phyloP scores from a whole-genome alignment of 2,329 filamentous ascomycete genomes.

The Neonectria punicea region DNA sequence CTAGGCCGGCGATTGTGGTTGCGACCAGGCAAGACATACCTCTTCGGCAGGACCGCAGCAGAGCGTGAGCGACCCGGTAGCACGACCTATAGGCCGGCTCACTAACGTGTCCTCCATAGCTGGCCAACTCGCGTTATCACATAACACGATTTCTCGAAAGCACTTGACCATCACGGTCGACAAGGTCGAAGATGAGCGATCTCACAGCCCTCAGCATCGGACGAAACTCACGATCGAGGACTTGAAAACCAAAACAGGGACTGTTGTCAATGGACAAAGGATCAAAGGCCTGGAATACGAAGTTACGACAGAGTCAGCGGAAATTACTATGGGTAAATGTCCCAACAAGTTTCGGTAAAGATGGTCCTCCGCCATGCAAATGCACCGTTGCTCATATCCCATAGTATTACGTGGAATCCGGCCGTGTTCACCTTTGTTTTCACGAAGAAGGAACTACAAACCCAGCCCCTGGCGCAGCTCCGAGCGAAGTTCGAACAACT shows the following conservation, averaged over 20 bases:
- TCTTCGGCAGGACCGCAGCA: conserved; percentile 82
- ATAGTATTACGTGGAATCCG: conserved; percentile 81
- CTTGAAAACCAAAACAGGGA: conserved; percentile 85
- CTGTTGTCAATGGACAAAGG: conserved; percentile 77
- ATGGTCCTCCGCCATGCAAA: not conserved
- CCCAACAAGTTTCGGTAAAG: conserved; percentile 68
- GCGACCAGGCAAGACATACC: conserved; percentile 83
- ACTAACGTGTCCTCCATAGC: conserved; percentile 54
- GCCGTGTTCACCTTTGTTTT: conserved; percentile 86
- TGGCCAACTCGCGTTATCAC: conserved; percentile 74
- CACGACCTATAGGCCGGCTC: not conserved
- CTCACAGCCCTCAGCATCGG: conserved; percentile 70
- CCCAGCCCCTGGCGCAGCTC: conserved; percentile 70
- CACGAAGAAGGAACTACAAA: conserved; percentile 74
- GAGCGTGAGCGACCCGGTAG: conserved; percentile 62
- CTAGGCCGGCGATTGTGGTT: conserved; percentile 76
- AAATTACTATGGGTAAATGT: conserved; percentile 78
- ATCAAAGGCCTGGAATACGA: conserved; percentile 71
- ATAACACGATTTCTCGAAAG: conserved; percentile 88
- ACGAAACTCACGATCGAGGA: conserved; percentile 82
- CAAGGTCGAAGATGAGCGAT: conserved; percentile 71
- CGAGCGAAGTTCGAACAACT: conserved; percentile 78
- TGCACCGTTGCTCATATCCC: conserved; percentile 23
- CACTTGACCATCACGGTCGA: conserved; percentile 84
- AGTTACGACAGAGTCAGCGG: conserved; percentile 63